These are phyloP conservation scores for Beauveria sp. DNA, from an alignment of 2,329 filamentous ascomycete species.

Conservation along the genomic window DNA sequence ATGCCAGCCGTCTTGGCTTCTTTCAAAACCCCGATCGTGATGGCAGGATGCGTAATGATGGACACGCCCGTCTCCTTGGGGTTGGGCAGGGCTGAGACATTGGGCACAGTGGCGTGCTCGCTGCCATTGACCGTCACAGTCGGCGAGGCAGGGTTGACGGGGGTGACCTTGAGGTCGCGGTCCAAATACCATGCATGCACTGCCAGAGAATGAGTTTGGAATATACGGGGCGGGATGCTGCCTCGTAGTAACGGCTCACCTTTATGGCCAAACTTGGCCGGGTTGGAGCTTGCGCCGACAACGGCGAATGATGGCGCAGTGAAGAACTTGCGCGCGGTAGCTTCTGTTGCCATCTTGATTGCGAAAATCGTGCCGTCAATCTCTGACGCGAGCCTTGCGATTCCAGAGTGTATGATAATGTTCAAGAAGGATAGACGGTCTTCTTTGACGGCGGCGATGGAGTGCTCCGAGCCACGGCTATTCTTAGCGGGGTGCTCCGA, in stretches of 20 bases:
- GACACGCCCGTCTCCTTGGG: slow-evolving; percentile 69
- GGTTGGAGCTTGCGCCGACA: slow-evolving; percentile 79
- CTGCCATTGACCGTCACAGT: slow-evolving; percentile 53
- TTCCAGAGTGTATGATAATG: neutral
- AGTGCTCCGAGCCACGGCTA: neutral
- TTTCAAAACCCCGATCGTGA: slow-evolving; percentile 65
- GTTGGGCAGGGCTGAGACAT: slow-evolving; percentile 55
- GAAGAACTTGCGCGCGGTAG: slow-evolving; percentile 73
- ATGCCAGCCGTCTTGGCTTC: slow-evolving; percentile 71
- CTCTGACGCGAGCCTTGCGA: neutral
- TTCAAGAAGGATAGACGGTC: neutral
- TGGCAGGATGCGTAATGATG: slow-evolving; percentile 77
- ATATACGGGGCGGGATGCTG: neutral
- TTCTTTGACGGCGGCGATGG: neutral
- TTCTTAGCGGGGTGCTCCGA: slow-evolving; percentile 5
- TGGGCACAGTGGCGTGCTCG: slow-evolving; percentile 56
- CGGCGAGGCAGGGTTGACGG: slow-evolving; percentile 69
- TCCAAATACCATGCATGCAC: slow-evolving; percentile 85
- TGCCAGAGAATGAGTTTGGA: slow-evolving; percentile 26
- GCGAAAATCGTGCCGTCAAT: neutral
- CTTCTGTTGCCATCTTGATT: slow-evolving; percentile 53
- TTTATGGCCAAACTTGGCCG: slow-evolving; percentile 82
- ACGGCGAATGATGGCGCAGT: slow-evolving; percentile 74
- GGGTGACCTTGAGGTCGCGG: slow-evolving; percentile 68
- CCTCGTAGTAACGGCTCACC: slow-evolving; percentile 39